Conservation (phyloP, 116 monocot species). For the Trichopus zeylanicus region DNA sequence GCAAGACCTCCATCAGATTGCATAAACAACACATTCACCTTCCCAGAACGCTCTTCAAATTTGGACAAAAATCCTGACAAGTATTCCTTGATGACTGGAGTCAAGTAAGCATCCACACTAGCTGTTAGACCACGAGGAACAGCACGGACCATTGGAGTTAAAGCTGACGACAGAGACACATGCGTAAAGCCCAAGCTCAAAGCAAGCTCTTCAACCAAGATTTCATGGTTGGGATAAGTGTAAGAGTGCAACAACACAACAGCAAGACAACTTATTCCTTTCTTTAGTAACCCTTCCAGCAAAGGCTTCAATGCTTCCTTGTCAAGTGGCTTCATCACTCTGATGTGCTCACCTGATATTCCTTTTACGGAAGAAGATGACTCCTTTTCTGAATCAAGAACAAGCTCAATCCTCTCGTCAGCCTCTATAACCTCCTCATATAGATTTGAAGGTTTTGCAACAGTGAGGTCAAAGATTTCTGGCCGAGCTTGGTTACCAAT, state of each 20-base stretch:
- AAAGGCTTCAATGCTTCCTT: conserved; percentile 44
- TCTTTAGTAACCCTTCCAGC: conserved; percentile 59
- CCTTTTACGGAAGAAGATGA: conserved; percentile 35
- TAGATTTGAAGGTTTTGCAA: conserved; percentile 74
- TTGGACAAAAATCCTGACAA: conserved; percentile 81
- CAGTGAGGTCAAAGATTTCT: conserved; percentile 84
- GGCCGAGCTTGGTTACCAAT: conserved; percentile 96
- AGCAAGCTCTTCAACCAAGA: conserved; percentile 52
- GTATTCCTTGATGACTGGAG: conserved; percentile 90
- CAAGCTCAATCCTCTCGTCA: conserved; percentile 87
- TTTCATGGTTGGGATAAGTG: conserved; percentile 85
- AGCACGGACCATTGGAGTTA: conserved; percentile 93
- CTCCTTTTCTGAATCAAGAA: conserved; percentile 26
- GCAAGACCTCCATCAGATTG: conserved; percentile 97
- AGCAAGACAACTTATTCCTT: conserved; percentile 77
- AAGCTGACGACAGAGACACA: conserved; percentile 84
- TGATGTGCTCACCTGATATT: conserved; percentile 76
- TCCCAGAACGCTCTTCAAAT: conserved; percentile 58
- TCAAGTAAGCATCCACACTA: conserved; percentile 88
- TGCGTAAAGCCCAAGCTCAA: conserved; percentile 75
- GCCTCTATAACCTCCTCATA: conserved; percentile 92
- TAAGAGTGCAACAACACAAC: conserved; percentile 94
- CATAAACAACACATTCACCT: conserved; percentile 94
- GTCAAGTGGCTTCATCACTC: conserved; percentile 60
- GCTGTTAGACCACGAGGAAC: conserved; percentile 93